Conservation (phyloP, 139 green algal species). For the Picochlorum sp. region DNA sequence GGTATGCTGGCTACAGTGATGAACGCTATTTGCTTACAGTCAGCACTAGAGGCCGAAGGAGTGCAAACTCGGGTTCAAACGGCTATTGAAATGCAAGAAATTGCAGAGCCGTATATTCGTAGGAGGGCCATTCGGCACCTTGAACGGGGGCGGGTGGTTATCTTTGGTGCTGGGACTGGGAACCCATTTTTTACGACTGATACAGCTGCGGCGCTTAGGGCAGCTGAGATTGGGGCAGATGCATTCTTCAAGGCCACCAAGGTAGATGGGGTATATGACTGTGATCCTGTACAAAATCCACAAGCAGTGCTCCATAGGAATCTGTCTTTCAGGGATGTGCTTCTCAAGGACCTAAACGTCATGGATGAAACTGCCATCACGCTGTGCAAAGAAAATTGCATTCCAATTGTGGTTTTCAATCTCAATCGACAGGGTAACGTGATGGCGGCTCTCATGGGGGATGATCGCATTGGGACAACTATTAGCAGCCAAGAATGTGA, state of each 20-base stretch:
- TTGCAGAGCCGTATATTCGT: constrained; percentile 97
- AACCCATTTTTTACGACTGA: constrained; percentile 99
- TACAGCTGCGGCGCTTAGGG: constrained; percentile 87
- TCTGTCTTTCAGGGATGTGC: constrained; percentile 54
- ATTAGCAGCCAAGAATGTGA: not conserved
- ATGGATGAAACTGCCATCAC: constrained; percentile 98
- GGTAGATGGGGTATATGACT: constrained; percentile 94
- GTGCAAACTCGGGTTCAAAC: constrained; percentile 77
- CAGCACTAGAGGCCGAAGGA: constrained; percentile 51
- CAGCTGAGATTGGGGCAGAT: constrained; percentile 88
- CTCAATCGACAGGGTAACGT: constrained; percentile 69
- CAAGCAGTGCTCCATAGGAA: constrained; percentile 44
- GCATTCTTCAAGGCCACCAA: constrained; percentile 92
- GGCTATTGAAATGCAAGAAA: constrained; percentile 89
- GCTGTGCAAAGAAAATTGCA: constrained; percentile 94
- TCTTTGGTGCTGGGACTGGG: constrained; percentile 90
- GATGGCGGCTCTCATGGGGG: constrained; percentile 17
- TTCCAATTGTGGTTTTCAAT: constrained; percentile 88
- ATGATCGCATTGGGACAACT: constrained; percentile 17
- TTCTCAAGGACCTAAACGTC: constrained; percentile 47
- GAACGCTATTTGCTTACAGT: constrained; percentile 88
- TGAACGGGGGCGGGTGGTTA: constrained; percentile 86
- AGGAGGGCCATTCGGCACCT: constrained; percentile 88
- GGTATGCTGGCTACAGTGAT: constrained; percentile 98
- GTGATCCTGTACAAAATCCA: constrained; percentile 69